Base-by-base conservation (phyloP, 1,284 basidiomycete genomes). In the Ustilago xerochloae region DNA sequence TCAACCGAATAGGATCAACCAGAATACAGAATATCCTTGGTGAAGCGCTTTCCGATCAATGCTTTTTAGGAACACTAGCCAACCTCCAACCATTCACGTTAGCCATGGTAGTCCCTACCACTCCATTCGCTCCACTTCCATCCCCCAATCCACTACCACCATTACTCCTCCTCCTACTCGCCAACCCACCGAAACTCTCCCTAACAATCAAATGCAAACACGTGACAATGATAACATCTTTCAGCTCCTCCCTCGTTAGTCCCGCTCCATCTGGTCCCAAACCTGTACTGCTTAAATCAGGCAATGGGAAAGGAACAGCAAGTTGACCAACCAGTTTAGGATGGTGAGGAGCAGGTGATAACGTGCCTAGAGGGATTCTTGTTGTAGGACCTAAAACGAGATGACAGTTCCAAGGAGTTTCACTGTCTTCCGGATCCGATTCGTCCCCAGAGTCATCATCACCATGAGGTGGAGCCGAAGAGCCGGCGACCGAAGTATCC, bases 311-410 rank as follows among this genome's bases (percentile, higher is more conserved):
- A 9, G 94, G 94, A 50, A 97, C 89, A 82, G 93, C 92, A 63
- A 98, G 88, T 85, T 94, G 90, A 33, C 91, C 92, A 29, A 98
- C 91, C 18, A 98, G 91, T 84, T 96, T 94, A 7, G 96, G 96
- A 85, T 98, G 96, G 84, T 98, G 94, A 16, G 94, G 95, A 1
- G 94, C 94, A 6, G 95, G 96, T n/a, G 63, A 60, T 15, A 83
- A 63, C 12, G 75, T 74, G 4, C 95, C 93, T n/a, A 84, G 62
- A 10, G 81, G 81, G 43, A 84, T 81, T n/a, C 81, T 76, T 10
- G 79, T 81, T 12, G 49, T 55, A 1, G 78, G 68, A 2, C 79
- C 75, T 49, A 86, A 85, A 2, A 88, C 84, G 12, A 86, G 81
- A 45, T 81, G 81, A 82, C 95, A 98, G 41, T 90, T 89, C 95